Evolutionary conservation across 768 basidiomycete genomes (phyloP).

Genomic region (Termitomyces sp.): DNA sequence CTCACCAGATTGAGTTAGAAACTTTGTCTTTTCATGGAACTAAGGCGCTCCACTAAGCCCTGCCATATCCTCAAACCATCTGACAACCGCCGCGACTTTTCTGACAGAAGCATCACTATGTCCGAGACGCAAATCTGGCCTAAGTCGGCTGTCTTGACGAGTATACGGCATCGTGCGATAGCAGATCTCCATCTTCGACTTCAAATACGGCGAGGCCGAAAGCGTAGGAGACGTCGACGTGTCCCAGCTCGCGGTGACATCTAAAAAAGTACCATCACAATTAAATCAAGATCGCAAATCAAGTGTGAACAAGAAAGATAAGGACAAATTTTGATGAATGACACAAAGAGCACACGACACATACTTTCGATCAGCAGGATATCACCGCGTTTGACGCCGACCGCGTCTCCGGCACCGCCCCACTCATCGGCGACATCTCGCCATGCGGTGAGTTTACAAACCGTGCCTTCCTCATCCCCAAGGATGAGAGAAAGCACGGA

Average conservation of each 20-base stretch:
- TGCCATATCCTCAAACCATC: slow-evolving; percentile 71
- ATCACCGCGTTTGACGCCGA: slow-evolving; percentile 62
- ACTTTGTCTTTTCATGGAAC: neutral
- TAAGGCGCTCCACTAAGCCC: slow-evolving; percentile 31
- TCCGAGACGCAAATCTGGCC: slow-evolving; percentile 71
- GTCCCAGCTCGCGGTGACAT: slow-evolving; percentile 47
- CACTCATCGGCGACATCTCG: slow-evolving; percentile 68
- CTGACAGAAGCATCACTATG: slow-evolving; percentile 63
- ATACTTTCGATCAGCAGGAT: slow-evolving; percentile 65
- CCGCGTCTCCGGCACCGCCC: slow-evolving; percentile 42
- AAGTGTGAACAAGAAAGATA: neutral
- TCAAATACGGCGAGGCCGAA: slow-evolving; percentile 65
- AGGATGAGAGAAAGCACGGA: slow-evolving; percentile 65
- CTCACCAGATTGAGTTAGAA: neutral
- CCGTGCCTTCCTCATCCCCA: slow-evolving; percentile 63
- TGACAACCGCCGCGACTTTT: slow-evolving; percentile 60
- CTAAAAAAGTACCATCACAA: no score
- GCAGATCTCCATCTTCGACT: slow-evolving; percentile 61
- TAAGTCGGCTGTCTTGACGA: slow-evolving; percentile 50
- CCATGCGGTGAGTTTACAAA: slow-evolving; percentile 77
- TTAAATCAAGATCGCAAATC: slow-evolving; percentile 6
- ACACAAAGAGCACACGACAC: slow-evolving; percentile 19
- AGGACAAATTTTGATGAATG: neutral
- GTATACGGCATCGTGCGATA: slow-evolving; percentile 72
- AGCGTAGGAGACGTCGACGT: slow-evolving; percentile 40